These are phyloP conservation scores for Dryas octopetala DNA, from an alignment of 306 rosid species.

Conservation along the genomic window DNA sequence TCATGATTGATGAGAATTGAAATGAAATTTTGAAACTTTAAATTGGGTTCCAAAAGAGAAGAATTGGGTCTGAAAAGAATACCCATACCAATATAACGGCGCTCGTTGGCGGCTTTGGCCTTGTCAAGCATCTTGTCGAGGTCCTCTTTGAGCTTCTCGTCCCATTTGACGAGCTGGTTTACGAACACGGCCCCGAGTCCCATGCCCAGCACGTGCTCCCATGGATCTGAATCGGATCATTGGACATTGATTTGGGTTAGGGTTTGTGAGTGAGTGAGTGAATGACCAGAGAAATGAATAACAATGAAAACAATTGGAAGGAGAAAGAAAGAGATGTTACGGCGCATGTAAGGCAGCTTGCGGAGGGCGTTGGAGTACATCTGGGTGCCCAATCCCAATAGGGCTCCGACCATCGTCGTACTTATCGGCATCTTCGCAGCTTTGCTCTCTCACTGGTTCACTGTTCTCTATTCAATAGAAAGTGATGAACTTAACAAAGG, in stretches of 20 bases:
- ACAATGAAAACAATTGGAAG: background rate
- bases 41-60: background rate
- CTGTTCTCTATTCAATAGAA: background rate
- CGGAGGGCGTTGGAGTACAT: slow-evolving; percentile 98
- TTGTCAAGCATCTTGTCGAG: slow-evolving; percentile 81
- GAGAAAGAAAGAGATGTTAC: slow-evolving; percentile 30
- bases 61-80: background rate
- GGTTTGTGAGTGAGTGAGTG: background rate
- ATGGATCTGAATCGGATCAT: slow-evolving; percentile 61
- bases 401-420: slow-evolving; percentile 82
- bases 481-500: too few species aligned
- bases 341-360: slow-evolving; percentile 97
- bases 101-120: slow-evolving; percentile 94
- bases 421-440: slow-evolving; percentile 52
- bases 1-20: background rate
- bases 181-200: slow-evolving; percentile 75
- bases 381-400: slow-evolving; percentile 81
- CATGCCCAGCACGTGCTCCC: slow-evolving; percentile 94
- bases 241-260: slow-evolving; percentile 1
- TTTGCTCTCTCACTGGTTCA: background rate
- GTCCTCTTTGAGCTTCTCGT: slow-evolving; percentile 65
- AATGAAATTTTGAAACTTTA: background rate
- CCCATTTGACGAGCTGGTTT: slow-evolving; percentile 75
- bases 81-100: slow-evolving; percentile 96
- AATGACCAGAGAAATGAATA: background rate